phyloP scores from a whole-genome alignment of 139 green algal genomes.

The Asterochloris sp. region DNA sequence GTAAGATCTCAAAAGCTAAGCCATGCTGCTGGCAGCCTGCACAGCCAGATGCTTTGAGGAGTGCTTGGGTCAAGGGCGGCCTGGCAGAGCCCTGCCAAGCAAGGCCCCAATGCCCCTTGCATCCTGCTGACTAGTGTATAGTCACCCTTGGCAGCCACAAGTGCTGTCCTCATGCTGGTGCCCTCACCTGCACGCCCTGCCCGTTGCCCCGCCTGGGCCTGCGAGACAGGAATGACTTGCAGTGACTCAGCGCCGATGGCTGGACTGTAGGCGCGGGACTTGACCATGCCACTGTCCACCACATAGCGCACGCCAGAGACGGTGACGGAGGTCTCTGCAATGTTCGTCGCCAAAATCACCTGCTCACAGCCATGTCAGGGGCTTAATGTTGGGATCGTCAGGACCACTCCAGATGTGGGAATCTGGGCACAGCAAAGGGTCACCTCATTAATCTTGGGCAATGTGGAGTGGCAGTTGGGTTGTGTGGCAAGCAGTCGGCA shows the following conservation, averaged over 20 bases:
- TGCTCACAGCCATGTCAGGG: conserved; percentile 13
- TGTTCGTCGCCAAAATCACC: conserved; percentile 90
- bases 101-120: too few relatives aligned
- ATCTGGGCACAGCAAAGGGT: too few relatives aligned
- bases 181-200: conserved; percentile 72
- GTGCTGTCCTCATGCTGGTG: too few relatives aligned
- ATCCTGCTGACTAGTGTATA: too few relatives aligned
- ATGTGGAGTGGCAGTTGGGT: too few relatives aligned
- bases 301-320: conserved; percentile 83
- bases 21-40: neutral
- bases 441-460: too few relatives aligned
- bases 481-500: neutral
- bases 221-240: conserved; percentile 60
- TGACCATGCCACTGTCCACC: conserved; percentile 81
- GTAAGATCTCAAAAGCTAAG: too few relatives aligned
- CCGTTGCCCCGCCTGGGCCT: conserved; percentile 84
- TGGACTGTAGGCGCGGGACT: conserved; percentile 75
- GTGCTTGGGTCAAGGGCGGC: too few relatives aligned
- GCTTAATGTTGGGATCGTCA: neutral
- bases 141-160: too few relatives aligned
- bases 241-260: conserved; percentile 75
- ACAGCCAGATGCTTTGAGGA: neutral
- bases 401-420: neutral
- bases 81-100: too few relatives aligned
- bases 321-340: conserved; percentile 92